A percentile compares a stretch with the other conserved stretches of the same genome.
Evolutionary conservation across 805 yeast genomes (phyloP).

Genomic region (Brettanomyces naardenensis): DNA sequence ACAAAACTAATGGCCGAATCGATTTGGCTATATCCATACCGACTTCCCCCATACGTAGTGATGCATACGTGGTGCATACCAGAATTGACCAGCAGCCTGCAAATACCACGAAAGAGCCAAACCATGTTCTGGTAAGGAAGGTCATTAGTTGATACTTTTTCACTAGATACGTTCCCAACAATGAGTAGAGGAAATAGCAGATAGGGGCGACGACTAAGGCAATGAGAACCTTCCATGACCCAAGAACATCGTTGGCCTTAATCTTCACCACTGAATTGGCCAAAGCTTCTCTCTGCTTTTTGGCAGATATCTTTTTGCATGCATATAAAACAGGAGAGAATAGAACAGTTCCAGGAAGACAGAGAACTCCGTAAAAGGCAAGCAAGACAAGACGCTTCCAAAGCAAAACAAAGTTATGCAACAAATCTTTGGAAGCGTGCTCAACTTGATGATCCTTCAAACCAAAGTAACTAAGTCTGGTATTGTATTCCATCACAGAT

Average conservation of each 20-base stretch:
- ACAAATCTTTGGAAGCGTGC: conserved; percentile 38
- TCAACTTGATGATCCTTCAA: conserved; percentile 69
- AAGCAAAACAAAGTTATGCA: conserved; percentile 44
- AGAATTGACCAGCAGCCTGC: conserved; percentile 53
- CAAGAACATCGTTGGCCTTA: conserved; percentile 85
- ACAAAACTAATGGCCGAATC: conserved; percentile 63
- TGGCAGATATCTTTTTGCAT: conserved; percentile 61
- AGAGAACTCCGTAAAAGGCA: conserved; percentile 44
- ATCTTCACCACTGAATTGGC: conserved; percentile 84
- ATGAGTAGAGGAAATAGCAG: conserved; percentile 72
- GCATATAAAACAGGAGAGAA: conserved; percentile 84
- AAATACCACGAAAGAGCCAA: conserved; percentile 25
- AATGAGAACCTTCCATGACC: conserved; percentile 91
- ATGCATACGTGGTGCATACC: conserved; percentile 75
- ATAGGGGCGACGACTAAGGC: conserved; percentile 84
- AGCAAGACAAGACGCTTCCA: conserved; percentile 51
- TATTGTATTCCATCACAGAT: conserved; percentile 65
- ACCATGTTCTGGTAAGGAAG: conserved; percentile 1
- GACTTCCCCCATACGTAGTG: conserved; percentile 83
- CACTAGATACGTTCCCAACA: conserved; percentile 34
- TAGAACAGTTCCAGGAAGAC: conserved; percentile 80
- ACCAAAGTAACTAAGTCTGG: conserved; percentile 52
- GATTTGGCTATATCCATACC: conserved; percentile 89
- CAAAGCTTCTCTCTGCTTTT: conserved; percentile 70
- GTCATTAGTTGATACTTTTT: conserved; percentile 14